Conservation (phyloP, 805 yeast species). For the Ogataea angusta region DNA sequence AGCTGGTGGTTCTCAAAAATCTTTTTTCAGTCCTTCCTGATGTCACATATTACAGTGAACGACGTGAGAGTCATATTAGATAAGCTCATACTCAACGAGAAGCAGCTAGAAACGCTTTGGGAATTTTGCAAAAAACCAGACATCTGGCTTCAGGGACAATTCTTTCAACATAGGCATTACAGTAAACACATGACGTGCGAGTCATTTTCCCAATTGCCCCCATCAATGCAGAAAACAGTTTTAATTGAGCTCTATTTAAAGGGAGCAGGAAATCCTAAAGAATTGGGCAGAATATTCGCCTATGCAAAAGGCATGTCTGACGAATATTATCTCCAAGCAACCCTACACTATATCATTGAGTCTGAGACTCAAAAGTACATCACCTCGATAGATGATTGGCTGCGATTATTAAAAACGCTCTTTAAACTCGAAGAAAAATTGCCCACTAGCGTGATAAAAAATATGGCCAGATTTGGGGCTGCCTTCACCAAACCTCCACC, state of each 20-base stretch:
- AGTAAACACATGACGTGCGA: background rate
- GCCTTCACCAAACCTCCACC: too few relatives aligned
- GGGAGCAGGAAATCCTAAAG: too few relatives aligned
- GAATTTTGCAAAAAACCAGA: background rate
- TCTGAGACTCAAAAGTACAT: too few relatives aligned
- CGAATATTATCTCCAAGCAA: too few relatives aligned
- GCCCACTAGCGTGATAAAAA: too few relatives aligned
- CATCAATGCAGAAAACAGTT: background rate
- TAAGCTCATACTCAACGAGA: background rate
- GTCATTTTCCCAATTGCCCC: background rate
- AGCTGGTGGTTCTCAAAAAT: background rate
- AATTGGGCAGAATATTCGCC: too few relatives aligned
- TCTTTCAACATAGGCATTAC: slow-evolving; percentile 1
- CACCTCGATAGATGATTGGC: too few relatives aligned
- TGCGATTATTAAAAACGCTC: too few relatives aligned
- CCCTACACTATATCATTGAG: too few relatives aligned
- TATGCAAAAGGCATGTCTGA: too few relatives aligned
- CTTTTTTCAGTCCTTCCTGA: background rate
- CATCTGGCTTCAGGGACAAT: slow-evolving; percentile 1
- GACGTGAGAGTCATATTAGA: slow-evolving; percentile 1
- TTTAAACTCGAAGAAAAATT: too few relatives aligned
- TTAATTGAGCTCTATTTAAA: background rate
- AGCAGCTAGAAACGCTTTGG: background rate
- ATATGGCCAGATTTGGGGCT: too few relatives aligned
- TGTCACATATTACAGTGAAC: background rate